phyloP scores from a whole-genome alignment of 106 monocot species.

The Gastrodia elata region DNA sequence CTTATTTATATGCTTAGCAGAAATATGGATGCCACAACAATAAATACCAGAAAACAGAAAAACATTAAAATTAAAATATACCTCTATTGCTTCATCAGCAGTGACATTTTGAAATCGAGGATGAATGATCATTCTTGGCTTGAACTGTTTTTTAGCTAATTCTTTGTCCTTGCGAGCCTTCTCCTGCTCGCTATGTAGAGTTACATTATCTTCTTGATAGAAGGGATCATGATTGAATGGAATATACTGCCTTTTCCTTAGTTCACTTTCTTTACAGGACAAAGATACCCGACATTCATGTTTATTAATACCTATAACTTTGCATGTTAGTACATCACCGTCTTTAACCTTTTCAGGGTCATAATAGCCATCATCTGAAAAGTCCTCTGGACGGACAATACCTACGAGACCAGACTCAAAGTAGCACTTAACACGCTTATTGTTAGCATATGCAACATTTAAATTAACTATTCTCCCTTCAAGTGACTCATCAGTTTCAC shows the following conservation, averaged over 20 bases:
- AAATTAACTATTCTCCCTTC: conserved; percentile 84
- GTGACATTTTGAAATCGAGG: conserved; percentile 84
- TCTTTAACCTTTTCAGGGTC: conserved; percentile 53
- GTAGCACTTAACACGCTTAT: conserved; percentile 52
- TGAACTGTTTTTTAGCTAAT: conserved; percentile 62
- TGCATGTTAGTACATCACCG: conserved; percentile 84
- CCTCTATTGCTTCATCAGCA: conserved; percentile 87
- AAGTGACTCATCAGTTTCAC: conserved; percentile 93
- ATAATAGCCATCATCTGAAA: conserved; percentile 37
- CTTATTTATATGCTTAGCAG: neutral
- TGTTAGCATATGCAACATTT: conserved; percentile 54
- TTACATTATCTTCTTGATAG: conserved; percentile 37
- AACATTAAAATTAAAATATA: conserved; percentile 11
- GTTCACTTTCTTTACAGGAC: conserved; percentile 60
- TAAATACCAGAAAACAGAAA: neutral
- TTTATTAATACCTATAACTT: conserved; percentile 65
- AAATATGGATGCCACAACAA: neutral
- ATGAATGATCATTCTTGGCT: conserved; percentile 93
- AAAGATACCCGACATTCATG: conserved; percentile 53
- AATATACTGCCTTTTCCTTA: conserved; percentile 21
- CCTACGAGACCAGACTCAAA: conserved; percentile 91
- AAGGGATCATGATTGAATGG: conserved; percentile 34
- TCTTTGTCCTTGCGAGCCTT: conserved; percentile 66
- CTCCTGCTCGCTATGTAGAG: conserved; percentile 38
- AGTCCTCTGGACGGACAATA: conserved; percentile 49